phyloP scores from a whole-genome alignment of 306 rosid species.

The Cucurbita ficifolia region DNA sequence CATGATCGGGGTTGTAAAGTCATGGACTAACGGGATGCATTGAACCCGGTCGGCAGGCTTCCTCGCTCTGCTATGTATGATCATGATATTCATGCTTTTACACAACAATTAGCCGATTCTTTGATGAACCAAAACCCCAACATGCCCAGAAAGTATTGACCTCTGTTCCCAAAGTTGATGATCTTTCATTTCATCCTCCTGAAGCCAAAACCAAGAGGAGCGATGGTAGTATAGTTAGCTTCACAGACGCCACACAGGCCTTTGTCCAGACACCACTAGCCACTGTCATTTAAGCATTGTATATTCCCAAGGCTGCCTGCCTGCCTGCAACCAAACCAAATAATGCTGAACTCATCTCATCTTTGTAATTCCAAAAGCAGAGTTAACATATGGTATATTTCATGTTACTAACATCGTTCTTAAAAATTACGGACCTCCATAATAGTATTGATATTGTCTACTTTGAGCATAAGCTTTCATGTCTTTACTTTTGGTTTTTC shows the following conservation, averaged over 20 bases:
- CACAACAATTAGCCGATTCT: neutral
- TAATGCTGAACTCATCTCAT: neutral
- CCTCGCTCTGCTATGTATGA: neutral
- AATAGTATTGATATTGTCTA: too few species aligned
- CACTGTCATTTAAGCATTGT: neutral
- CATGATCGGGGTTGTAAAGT: too few species aligned
- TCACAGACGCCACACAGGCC: neutral
- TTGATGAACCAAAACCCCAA: neutral
- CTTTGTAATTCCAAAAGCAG: conserved; percentile 1
- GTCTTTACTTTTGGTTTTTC: too few species aligned
- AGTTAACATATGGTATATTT: too few species aligned
- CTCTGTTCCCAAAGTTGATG: neutral
- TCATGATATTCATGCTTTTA: neutral
- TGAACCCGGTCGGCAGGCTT: neutral
- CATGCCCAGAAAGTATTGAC: neutral
- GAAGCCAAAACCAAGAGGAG: neutral
- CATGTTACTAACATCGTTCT: too few species aligned
- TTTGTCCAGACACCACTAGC: too few species aligned
- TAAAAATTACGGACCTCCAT: too few species aligned
- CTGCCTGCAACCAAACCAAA: neutral
- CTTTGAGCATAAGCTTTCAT: too few species aligned
- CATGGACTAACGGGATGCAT: neutral
- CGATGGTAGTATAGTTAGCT: neutral
- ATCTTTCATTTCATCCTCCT: neutral
- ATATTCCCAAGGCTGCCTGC: neutral